These are phyloP conservation scores for Dioscorea zingiberensis DNA, from an alignment of 106 monocot species.

Conservation along the genomic window DNA sequence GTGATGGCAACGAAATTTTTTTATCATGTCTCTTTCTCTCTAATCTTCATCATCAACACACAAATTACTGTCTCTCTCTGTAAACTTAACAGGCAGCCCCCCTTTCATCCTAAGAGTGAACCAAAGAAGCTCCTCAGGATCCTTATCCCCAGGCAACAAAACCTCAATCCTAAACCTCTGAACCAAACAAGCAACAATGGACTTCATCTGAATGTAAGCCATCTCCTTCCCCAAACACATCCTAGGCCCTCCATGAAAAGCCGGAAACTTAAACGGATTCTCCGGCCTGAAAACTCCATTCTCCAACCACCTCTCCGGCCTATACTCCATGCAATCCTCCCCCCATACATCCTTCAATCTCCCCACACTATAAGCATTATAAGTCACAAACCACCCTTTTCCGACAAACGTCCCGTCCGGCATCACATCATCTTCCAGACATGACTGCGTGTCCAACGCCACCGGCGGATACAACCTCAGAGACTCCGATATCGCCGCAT, in stretches of 20 bases:
- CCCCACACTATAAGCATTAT: constrained; percentile 4
- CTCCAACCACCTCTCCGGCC: constrained; percentile 13
- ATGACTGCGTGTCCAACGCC: background rate
- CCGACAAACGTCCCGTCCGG: constrained; percentile 1
- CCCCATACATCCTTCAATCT: constrained; percentile 9
- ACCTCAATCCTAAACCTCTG: constrained; percentile 16
- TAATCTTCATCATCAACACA: no score
- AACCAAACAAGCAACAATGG: constrained; percentile 18
- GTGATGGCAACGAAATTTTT: no score
- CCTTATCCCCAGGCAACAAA: constrained; percentile 9
- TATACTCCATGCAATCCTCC: constrained; percentile 6
- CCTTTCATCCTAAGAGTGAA: constrained; percentile 33
- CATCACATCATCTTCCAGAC: constrained; percentile 6
- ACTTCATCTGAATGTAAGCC: constrained; percentile 28
- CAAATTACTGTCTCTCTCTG: constrained; percentile 18
- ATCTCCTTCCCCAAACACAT: constrained; percentile 33
- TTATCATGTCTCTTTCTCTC: no score
- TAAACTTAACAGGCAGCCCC: constrained; percentile 18
- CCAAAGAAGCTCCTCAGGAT: constrained; percentile 18
- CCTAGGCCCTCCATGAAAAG: constrained; percentile 17
- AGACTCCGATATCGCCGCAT: constrained; percentile 11
- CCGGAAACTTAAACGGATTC: constrained; percentile 7
- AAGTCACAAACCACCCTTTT: constrained; percentile 9
- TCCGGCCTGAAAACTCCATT: background rate
- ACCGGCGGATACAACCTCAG: constrained; percentile 14